Conservation (phyloP, 371 early-diverging fungal species). For the Neoconidiobolus thromboides region DNA sequence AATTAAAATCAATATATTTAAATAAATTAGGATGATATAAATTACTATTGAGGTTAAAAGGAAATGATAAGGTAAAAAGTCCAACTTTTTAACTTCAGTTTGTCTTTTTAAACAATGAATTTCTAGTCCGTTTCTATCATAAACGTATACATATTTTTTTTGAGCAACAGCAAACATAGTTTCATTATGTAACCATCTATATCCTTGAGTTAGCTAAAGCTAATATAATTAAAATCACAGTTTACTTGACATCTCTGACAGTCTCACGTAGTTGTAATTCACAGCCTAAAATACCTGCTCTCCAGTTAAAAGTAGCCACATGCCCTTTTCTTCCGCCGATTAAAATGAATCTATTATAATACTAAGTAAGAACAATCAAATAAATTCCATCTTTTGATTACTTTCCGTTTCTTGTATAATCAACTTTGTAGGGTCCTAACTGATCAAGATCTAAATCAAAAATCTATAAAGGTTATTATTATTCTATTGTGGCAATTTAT, state of each 20-base stretch:
- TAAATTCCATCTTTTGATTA: conserved; percentile 7
- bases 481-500: background rate
- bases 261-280: conserved; percentile 81
- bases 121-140: conserved; percentile 87
- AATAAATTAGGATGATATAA: background rate
- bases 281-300: conserved; percentile 53
- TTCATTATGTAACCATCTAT: conserved; percentile 81
- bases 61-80: conserved; percentile 95
- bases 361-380: background rate
- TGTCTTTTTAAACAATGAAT: conserved; percentile 82
- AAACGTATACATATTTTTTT: conserved; percentile 89
- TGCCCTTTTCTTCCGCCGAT: conserved; percentile 85
- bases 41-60: conserved; percentile 65
- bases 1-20: background rate
- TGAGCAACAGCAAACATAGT: conserved; percentile 95
- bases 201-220: too few relatives aligned
- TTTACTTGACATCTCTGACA: conserved; percentile 59
- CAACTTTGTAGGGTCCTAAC: conserved; percentile 72
- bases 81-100: conserved; percentile 57
- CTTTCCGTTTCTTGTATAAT: conserved; percentile 85
- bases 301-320: conserved; percentile 85
- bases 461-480: conserved; percentile 18
- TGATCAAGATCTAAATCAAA: conserved; percentile 64
- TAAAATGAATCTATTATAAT: conserved; percentile 36
- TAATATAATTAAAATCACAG: too few relatives aligned